Evolutionary conservation across 257 asterid species (phyloP).

Genomic region (Craterostigma plantagineum): DNA sequence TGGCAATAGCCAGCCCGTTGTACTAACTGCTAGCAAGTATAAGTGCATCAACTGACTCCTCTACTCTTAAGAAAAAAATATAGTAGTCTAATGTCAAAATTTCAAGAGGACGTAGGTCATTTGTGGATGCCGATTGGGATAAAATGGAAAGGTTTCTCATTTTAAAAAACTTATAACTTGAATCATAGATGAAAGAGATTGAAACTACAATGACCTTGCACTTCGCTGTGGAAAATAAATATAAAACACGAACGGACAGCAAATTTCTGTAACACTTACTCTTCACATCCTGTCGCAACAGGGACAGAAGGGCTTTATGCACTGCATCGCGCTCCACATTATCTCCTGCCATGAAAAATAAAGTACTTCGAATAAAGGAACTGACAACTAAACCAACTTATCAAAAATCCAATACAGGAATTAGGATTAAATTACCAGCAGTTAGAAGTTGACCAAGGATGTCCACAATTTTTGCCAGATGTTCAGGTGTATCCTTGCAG

Average conservation of each 20-base stretch:
- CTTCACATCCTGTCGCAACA: slow-evolving; percentile 83
- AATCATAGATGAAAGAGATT: too few relatives aligned
- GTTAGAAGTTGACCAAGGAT: slow-evolving; percentile 65
- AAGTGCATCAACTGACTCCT: too few relatives aligned
- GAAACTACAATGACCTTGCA: too few relatives aligned
- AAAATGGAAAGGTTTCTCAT: too few relatives aligned
- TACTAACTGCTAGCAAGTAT: too few relatives aligned
- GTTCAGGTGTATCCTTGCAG: slow-evolving; percentile 87
- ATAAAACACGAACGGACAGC: background rate
- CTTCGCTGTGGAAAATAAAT: too few relatives aligned
- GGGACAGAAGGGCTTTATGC: slow-evolving; percentile 66
- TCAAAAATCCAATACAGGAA: background rate
- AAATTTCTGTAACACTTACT: slow-evolving; percentile 28
- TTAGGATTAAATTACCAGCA: slow-evolving; percentile 34
- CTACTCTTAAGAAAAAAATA: too few relatives aligned
- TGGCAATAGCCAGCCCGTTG: too few relatives aligned
- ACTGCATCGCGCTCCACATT: slow-evolving; percentile 96
- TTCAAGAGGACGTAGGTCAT: too few relatives aligned
- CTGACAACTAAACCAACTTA: slow-evolving; percentile 2
- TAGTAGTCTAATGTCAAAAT: too few relatives aligned
- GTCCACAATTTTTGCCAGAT: slow-evolving; percentile 61
- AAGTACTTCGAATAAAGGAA: slow-evolving; percentile 6
- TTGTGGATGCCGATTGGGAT: too few relatives aligned
- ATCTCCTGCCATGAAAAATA: slow-evolving; percentile 40
- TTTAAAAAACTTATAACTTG: too few relatives aligned